Evolutionary conservation across 2,329 filamentous ascomycete species (phyloP), one percentile per base, ranked within the genome.

Genomic region (Monilinia vaccinii-corymbosi): DNA sequence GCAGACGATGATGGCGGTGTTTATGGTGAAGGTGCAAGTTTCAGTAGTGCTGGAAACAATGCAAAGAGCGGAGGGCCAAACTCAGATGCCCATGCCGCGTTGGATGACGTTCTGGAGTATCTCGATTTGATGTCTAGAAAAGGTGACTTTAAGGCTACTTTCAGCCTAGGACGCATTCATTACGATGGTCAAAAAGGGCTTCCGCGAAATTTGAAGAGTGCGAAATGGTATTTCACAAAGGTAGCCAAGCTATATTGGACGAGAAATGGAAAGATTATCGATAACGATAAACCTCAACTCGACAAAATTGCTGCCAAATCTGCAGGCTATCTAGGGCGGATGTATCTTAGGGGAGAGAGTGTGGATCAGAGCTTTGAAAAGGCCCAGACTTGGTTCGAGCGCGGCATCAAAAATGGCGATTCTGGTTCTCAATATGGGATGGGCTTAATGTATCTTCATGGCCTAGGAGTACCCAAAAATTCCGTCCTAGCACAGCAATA

Each of bases 91-190:
- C 88, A 96, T 68, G 91, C 91, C 1, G 89, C 90, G 18, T 83
- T 97, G 61, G 91, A 96, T 68, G 93, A 99, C 73, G 88, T 97
- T 18, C 84, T 99, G 61, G 94, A 99, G 71, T 99, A 96, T 68
- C 75, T 89, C 65, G 84, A 89, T 69, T 76, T 89, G 50, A 81
- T 88, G 75, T 86, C 85, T n/a, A 78, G 85, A 48, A 88, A 89
- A 67, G 87, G 87, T n/a, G 85, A 89, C 65, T 77, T 86, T 42
- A 84, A 82, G 68, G 85, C 86, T 6, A 88, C 84, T 7, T 87
- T 88, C 65, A 85, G 81, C 49, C 74, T 90, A 1, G 87, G 83
- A 3, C 83, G 85, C 67, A 78, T 89, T 63, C 81, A 89, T 69
- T 89, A 89, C 64, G 86, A 89, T 64, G 86, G 86, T 0, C 79